phyloP scores from a whole-genome alignment of 2,329 filamentous ascomycete genomes.

The Phymatotrichopsis omnivora region DNA sequence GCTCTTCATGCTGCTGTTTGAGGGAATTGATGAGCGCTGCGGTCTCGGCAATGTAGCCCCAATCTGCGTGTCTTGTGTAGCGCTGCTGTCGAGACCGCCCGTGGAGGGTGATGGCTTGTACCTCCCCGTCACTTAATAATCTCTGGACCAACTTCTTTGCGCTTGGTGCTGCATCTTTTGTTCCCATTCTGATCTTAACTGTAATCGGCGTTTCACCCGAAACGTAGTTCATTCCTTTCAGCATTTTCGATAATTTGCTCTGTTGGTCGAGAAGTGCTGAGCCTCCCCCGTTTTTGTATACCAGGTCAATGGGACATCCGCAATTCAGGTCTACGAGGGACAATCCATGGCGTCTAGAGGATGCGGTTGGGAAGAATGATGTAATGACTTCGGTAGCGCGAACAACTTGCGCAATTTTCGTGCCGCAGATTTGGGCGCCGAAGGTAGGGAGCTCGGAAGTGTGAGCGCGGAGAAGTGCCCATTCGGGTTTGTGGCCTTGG shows the following conservation, averaged over 20 bases:
- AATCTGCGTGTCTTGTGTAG: slow-evolving; percentile 87
- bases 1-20: slow-evolving; percentile 54
- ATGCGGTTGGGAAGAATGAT: slow-evolving; percentile 56
- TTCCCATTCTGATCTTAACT: slow-evolving; percentile 88
- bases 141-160: slow-evolving; percentile 73
- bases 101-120: slow-evolving; percentile 91
- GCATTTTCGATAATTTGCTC: slow-evolving; percentile 83
- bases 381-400: slow-evolving; percentile 79
- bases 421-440: slow-evolving; percentile 83
- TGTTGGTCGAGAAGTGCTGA: slow-evolving; percentile 84
- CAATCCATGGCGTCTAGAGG: slow-evolving; percentile 38
- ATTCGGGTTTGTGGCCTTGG: slow-evolving; percentile 83
- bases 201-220: slow-evolving; percentile 86
- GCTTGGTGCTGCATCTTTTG: slow-evolving; percentile 66
- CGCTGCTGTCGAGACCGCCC: slow-evolving; percentile 88
- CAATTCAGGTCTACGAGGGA: slow-evolving; percentile 93
- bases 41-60: slow-evolving; percentile 87
- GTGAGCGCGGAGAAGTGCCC: slow-evolving; percentile 90
- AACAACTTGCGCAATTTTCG: slow-evolving; percentile 80
- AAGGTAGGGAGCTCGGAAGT: slow-evolving; percentile 78
- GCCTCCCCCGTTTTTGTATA: slow-evolving; percentile 78
- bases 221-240: slow-evolving; percentile 90
- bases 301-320: slow-evolving; percentile 90
- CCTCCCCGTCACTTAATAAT: slow-evolving; percentile 73
- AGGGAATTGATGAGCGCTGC: slow-evolving; percentile 73